Conservation (phyloP, 2,329 filamentous ascomycete genomes). For the Neofusicoccum sp. region DNA sequence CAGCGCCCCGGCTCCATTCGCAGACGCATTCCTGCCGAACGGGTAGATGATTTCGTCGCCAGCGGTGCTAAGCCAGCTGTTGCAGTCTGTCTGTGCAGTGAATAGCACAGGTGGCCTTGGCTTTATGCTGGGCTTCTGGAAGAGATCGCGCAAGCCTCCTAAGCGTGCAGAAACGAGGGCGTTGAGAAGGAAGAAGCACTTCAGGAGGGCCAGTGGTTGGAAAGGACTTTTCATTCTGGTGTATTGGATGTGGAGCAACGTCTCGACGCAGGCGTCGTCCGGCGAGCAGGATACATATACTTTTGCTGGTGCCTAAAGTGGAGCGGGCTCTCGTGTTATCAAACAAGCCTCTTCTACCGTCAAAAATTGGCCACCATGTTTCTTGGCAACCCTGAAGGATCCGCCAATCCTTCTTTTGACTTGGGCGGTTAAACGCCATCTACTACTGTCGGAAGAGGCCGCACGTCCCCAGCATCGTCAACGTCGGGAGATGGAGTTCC, state of each 20-base stretch:
- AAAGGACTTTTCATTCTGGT: not conserved
- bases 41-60: not conserved
- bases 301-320: no score
- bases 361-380: no score
- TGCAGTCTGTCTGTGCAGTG: not conserved
- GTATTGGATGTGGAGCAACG: no score
- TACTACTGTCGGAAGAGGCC: not conserved
- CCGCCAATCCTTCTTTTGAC: not conserved
- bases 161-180: not conserved
- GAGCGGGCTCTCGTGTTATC: no score
- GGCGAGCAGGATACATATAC: no score
- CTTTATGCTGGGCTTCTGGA: no score
- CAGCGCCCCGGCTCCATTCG: not conserved
- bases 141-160: not conserved
- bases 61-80: not conserved
- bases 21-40: not conserved
- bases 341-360: no score
- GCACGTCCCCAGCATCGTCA: not conserved
- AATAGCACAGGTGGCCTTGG: not conserved
- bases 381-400: no score
- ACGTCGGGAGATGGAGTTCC: not conserved
- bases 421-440: no score
- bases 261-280: no score
- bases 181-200: not conserved
- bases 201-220: not conserved